Conservation (phyloP, 2,329 filamentous ascomycete genomes). For the Sporothrix luriei region DNA sequence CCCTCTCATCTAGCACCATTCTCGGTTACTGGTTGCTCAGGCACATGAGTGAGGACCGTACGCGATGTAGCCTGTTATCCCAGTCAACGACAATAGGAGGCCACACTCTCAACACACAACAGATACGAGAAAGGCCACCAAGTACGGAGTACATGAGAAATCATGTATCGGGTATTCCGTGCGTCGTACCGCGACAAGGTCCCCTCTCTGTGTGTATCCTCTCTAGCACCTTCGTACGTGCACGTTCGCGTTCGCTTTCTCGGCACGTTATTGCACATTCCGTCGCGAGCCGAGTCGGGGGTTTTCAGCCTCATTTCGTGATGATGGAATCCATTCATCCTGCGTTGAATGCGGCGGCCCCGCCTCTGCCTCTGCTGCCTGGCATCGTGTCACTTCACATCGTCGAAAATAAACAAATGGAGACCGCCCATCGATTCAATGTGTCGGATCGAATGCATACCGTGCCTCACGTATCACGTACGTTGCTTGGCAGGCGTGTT, state of each 20-base stretch:
- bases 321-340: neutral
- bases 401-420: neutral
- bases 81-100: too few relatives aligned
- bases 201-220: neutral
- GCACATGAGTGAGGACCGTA: too few relatives aligned
- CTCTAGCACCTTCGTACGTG: too few relatives aligned
- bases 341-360: too few relatives aligned
- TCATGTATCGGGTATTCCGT: too few relatives aligned
- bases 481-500: neutral
- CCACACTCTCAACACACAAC: neutral
- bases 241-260: neutral
- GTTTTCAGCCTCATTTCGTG: neutral
- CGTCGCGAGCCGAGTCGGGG: neutral
- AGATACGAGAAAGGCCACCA: neutral
- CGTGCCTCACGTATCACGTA: too few relatives aligned
- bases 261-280: neutral
- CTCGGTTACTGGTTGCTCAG: too few relatives aligned
- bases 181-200: too few relatives aligned
- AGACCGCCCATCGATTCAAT: neutral
- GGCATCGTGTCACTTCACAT: too few relatives aligned
- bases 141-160: too few relatives aligned
- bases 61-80: too few relatives aligned
- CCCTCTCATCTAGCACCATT: neutral
- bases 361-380: slow-evolving; percentile 3
- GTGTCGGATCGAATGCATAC: too few relatives aligned